These are phyloP conservation scores for thale cress (Arabidopsis thaliana) DNA, from an alignment of 345 rosid genomes.

Conservation along the genomic window DNA sequence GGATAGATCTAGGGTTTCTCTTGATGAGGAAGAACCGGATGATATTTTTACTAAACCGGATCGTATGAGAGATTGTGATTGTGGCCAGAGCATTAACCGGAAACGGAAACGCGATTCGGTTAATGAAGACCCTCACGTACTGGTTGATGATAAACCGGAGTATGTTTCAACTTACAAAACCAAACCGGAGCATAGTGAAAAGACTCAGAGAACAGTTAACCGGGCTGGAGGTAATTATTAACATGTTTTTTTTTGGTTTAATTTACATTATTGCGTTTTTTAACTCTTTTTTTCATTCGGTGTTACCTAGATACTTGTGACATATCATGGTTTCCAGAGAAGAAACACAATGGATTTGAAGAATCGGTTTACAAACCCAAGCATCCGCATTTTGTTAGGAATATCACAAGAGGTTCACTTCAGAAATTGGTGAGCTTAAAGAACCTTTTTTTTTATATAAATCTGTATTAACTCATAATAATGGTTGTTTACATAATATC, in stretches of 20 bases:
- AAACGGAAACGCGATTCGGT: conserved; percentile 23
- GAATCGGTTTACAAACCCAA: conserved; percentile 20
- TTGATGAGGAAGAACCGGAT: conserved; percentile 27
- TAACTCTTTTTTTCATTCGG: background rate
- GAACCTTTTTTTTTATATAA: background rate
- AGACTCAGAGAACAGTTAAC: conserved; percentile 5
- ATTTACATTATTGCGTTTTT: background rate
- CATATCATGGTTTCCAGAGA: conserved; percentile 11
- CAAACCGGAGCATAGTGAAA: conserved; percentile 4
- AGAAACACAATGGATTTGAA: conserved; percentile 4
- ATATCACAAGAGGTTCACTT: background rate
- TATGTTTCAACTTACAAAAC: background rate
- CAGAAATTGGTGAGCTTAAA: conserved; percentile 25
- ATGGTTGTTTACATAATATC: background rate
- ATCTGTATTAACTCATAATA: background rate
- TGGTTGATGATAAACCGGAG: conserved; percentile 3
- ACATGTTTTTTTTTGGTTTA: too few species aligned
- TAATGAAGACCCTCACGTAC: background rate
- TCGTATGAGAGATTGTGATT: background rate
- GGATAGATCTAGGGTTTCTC: conserved; percentile 39
- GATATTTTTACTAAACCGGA: conserved; percentile 8
- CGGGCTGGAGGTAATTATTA: conserved; percentile 27
- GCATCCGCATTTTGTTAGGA: conserved; percentile 45
- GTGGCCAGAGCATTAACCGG: conserved; percentile 11
- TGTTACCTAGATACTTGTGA: conserved; percentile 25